Evolutionary conservation across 129 eudicot species (phyloP).

Genomic region (Helianthus annuus): HanXRQr2.0-SUNRISE NC_035448.2:182166733-182167232

Average conservation of each 20-base stretch:
- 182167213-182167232: too few relatives aligned
- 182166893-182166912: constrained; percentile 90
- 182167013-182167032: not conserved
- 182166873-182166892: constrained; percentile 95
- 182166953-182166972: not conserved
- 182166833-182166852: constrained; percentile 60
- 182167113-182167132: not conserved
- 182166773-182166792: constrained; percentile 65
- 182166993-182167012: not conserved
- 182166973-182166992: constrained; percentile 11
- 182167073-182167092: not conserved
- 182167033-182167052: not conserved
- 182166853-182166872: constrained; percentile 49
- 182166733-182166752: constrained; percentile 76
- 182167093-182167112: not conserved
- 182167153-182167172: too few relatives aligned
- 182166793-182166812: constrained; percentile 83
- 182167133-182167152: too few relatives aligned
- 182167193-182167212: too few relatives aligned
- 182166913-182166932: constrained; percentile 72
- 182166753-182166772: constrained; percentile 68
- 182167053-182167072: not conserved
- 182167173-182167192: too few relatives aligned
- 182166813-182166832: constrained; percentile 78
- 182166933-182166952: not conserved